Evolutionary conservation across 2,329 filamentous ascomycete species (phyloP), one percentile per base, ranked within the genome.

Genomic region (Sporothrix euskadiensis): DNA sequence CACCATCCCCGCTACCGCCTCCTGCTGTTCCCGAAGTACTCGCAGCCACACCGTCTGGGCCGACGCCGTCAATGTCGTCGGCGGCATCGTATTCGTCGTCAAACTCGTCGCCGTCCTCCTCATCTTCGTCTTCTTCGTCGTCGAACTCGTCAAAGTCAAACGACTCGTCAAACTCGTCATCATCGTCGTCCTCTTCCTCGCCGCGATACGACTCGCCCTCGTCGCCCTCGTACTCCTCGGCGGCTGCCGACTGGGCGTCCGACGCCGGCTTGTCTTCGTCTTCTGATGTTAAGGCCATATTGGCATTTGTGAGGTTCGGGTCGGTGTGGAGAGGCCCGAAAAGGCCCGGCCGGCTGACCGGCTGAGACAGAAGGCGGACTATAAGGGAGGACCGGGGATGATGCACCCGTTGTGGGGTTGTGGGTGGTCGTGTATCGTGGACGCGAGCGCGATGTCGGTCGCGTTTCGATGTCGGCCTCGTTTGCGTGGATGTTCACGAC

Each of bases 91-190:
- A 77, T 63, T 79, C 78, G 74, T 80, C 79, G 44, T 77, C 76
- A 44, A 77, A 76, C 59, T 73, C 73, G 54, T 77, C 76, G 65
- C 75, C 75, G 57, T 77, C 77, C 8, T 80, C 81, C 69, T 81
- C 81, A n/a, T 81, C 79, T 44, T 79, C 80, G 66, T 81, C 82
- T 69, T 80, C 73, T 9, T 75, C 75, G 39, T 76, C 74, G 39
- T 72, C 59, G 12, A 75, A 73, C 47, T 77, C 71, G 56, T 71
- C 73, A 70, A 71, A 69, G 8, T 71, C 57, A 49, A 73, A 71
- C 39, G 65, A n/a, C 12, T 74, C 73, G 71, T 71, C 74, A 72
- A 73, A 73, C 26, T 22, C 61, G 30, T 74, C 71, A 3, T 73
- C 73, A 35, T 72, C 75, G 19, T 75, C 74, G 19, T 75, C 75